These are phyloP conservation scores for Closterium sp. DNA, from an alignment of 139 green algal species.

Conservation along the genomic window DNA sequence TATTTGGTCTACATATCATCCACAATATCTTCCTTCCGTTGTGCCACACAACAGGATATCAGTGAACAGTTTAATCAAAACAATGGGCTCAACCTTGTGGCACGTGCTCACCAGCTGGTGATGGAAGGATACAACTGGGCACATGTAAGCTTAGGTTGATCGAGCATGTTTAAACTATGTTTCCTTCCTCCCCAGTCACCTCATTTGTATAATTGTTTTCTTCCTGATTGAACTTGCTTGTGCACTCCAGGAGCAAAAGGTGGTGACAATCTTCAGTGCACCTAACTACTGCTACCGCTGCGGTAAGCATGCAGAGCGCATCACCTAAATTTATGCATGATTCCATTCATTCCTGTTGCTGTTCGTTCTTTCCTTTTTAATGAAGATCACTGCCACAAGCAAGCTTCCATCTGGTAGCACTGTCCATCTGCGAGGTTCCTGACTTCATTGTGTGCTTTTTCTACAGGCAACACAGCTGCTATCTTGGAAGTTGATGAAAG, in stretches of 20 bases:
- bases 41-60: slow-evolving; percentile 77
- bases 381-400: no score
- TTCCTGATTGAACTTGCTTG: background rate
- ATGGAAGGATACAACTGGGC: slow-evolving; percentile 88
- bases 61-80: slow-evolving; percentile 96
- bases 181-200: no score
- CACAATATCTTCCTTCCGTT: background rate
- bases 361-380: no score
- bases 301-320: no score
- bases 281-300: slow-evolving; percentile 94
- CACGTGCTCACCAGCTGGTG: slow-evolving; percentile 96
- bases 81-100: slow-evolving; percentile 91
- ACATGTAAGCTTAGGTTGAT: slow-evolving; percentile 20
- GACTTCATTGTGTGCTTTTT: background rate
- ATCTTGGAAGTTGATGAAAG: slow-evolving; percentile 97
- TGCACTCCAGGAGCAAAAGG: slow-evolving; percentile 81
- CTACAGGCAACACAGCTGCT: slow-evolving; percentile 68
- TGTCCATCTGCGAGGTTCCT: slow-evolving; percentile 1
- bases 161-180: background rate
- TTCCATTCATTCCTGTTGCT: no score
- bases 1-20: no score
- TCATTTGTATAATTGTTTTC: background rate
- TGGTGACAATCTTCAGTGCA: slow-evolving; percentile 98
- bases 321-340: no score
- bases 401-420: no score